Evolutionary conservation across 192 early-diverging fungal species (phyloP).

Genomic region (Funneliformis mosseae): DNA sequence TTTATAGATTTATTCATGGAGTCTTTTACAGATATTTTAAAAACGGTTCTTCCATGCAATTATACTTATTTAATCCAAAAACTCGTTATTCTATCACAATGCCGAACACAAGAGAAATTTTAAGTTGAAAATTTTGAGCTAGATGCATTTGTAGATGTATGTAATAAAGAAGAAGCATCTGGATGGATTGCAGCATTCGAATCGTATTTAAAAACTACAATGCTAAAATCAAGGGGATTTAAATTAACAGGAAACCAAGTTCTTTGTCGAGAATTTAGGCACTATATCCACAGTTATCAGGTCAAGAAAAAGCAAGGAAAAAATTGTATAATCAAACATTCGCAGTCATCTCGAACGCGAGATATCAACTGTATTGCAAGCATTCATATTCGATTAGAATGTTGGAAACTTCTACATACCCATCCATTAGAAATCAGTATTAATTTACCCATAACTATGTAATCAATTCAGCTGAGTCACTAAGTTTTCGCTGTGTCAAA

Average conservation of each 20-base stretch:
- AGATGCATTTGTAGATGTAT: constrained; percentile 12
- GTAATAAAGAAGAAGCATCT: background rate
- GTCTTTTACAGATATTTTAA: constrained; percentile 8
- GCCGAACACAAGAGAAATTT: background rate
- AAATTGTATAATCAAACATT: background rate
- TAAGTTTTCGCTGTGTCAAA: background rate
- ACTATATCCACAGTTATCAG: background rate
- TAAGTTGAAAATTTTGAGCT: constrained; percentile 11
- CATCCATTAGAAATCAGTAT: constrained; percentile 19
- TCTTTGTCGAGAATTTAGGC: background rate
- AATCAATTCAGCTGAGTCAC: constrained; percentile 6
- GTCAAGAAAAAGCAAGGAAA: constrained; percentile 10
- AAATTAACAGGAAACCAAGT: background rate
- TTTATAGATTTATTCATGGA: background rate
- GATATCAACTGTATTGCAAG: background rate
- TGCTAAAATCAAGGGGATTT: background rate
- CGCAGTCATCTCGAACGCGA: background rate
- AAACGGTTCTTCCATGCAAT: background rate
- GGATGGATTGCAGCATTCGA: background rate
- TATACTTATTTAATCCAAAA: constrained; percentile 13
- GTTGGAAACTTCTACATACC: background rate
- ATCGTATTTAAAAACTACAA: no score
- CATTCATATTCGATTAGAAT: background rate
- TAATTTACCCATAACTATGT: constrained; percentile 3
- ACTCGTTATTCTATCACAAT: constrained; percentile 1